A percentile compares a stretch with the other conserved stretches of the same genome.
These are phyloP conservation scores for Berkeleyomyces basicola DNA, from an alignment of 2,329 filamentous ascomycete genomes.

Conservation along the genomic window DNA sequence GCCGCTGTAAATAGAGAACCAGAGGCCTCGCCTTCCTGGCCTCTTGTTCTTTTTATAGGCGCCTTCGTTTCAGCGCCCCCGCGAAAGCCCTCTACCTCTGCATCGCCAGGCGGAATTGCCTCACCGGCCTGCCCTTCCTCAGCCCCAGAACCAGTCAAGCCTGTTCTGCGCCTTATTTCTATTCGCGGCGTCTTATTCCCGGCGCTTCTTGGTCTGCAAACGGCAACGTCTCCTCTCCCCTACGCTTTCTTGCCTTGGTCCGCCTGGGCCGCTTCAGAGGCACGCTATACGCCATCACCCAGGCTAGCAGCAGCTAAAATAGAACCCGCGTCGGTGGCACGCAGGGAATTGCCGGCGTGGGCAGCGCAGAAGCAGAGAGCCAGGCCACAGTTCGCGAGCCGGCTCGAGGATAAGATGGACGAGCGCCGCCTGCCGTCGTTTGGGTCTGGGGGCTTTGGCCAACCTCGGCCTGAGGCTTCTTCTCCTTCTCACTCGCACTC, in stretches of 20 bases:
- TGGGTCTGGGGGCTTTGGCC: slow-evolving; percentile 1
- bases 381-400: neutral
- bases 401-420: slow-evolving; percentile 1
- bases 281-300: neutral
- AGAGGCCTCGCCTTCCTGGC: neutral
- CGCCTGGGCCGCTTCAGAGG: neutral
- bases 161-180: neutral
- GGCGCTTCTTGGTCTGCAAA: neutral
- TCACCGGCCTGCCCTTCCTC: neutral
- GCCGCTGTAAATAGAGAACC: neutral
- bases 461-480: slow-evolving; percentile 3
- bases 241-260: neutral
- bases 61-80: neutral
- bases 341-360: neutral
- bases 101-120: neutral
- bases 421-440: slow-evolving; percentile 3
- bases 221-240: too few species aligned
- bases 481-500: neutral
- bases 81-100: neutral
- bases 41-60: neutral
- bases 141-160: neutral
- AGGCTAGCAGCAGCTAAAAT: neutral
- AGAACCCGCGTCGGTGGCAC: neutral
- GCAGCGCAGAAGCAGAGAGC: neutral
- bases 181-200: neutral